Evolutionary conservation across 768 basidiomycete genomes (phyloP).

Genomic region (Collybia mongolica): DNA sequence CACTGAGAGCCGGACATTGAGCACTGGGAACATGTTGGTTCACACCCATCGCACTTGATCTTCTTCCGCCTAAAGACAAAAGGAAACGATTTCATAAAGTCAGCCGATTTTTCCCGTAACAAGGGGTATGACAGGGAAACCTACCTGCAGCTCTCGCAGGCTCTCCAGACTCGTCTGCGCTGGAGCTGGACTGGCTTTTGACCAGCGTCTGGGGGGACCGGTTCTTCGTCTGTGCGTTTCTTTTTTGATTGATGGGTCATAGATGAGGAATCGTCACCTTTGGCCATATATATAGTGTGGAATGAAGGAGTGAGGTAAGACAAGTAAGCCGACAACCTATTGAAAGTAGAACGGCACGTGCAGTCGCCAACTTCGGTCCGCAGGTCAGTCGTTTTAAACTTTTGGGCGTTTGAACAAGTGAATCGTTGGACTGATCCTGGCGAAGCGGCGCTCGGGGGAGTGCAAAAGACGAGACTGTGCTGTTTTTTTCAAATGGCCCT

Average conservation of each 20-base stretch:
- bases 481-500: slow-evolving; percentile 9
- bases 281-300: slow-evolving; percentile 34
- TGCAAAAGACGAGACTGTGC: neutral
- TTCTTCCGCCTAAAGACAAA: slow-evolving; percentile 70
- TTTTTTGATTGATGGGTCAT: slow-evolving; percentile 69
- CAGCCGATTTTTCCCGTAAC: slow-evolving; percentile 9
- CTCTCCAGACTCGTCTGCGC: slow-evolving; percentile 80
- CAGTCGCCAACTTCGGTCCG: slow-evolving; percentile 13
- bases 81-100: slow-evolving; percentile 7
- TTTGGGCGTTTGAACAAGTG: neutral
- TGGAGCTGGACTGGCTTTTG: slow-evolving; percentile 77
- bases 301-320: slow-evolving; percentile 12
- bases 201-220: slow-evolving; percentile 52
- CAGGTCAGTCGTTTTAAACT: neutral
- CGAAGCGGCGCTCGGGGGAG: neutral
- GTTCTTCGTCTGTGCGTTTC: slow-evolving; percentile 67
- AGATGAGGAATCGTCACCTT: slow-evolving; percentile 45
- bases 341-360: slow-evolving; percentile 17
- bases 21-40: slow-evolving; percentile 86
- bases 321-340: slow-evolving; percentile 6
- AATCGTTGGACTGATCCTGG: slow-evolving; percentile 3
- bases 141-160: slow-evolving; percentile 87
- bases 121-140: slow-evolving; percentile 27
- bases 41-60: slow-evolving; percentile 89
- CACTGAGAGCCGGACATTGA: slow-evolving; percentile 71